Base-by-base conservation (phyloP, 1,284 basidiomycete species). In the Ustilago shanxiensis region DNA sequence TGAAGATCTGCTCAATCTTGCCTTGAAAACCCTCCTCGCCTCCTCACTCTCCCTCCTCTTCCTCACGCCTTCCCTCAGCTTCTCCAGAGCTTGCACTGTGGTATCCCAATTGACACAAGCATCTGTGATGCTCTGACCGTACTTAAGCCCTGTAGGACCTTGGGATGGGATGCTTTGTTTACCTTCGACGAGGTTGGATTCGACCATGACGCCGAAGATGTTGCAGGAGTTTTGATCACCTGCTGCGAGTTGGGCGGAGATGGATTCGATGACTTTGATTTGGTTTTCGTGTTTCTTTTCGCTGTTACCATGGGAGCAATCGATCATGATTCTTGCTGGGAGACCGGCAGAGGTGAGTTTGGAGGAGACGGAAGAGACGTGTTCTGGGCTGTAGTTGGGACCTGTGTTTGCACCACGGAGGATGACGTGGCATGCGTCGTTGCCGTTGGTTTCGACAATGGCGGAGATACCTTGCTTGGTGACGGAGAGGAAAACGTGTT, bases 401-500 rank as follows among this genome's bases (percentile, higher is more conserved):
- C 84, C 84, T 7, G 68, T 74, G 70, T 86, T 85, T 50, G 84
- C 79, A 28, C 84, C 84, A 11, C 84, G 83, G 0, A 86, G 78
- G 57, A 86, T 86, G 54, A 86, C 79, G 58, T 86, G 84, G 76
- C 84, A 86, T 9, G 78, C 71, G 45, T 85, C 80, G 65, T 86
- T 86, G n/a, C 84, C 84, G 50, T 77, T 75, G 35, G 84, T 85
- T 77, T 77, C 81, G 24, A 86, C 84, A 50, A 86, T 86, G 37
- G 85, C 86, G 2, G 81, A 81, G 45, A 86, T 85, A 72, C 93
- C 95, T 73, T 96, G 93, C 84, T 94, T 93, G 58, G 95, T 98
- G 74, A 99, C 95, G 83, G 95, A 95, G 91, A 99, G 94, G 90
- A 99, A 99, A 61, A 93, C 93, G 87, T 99, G 96, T 20, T 95